Evolutionary conservation across 2,329 filamentous ascomycete genomes (phyloP).

Genomic region (Aspergillus sp.): DNA sequence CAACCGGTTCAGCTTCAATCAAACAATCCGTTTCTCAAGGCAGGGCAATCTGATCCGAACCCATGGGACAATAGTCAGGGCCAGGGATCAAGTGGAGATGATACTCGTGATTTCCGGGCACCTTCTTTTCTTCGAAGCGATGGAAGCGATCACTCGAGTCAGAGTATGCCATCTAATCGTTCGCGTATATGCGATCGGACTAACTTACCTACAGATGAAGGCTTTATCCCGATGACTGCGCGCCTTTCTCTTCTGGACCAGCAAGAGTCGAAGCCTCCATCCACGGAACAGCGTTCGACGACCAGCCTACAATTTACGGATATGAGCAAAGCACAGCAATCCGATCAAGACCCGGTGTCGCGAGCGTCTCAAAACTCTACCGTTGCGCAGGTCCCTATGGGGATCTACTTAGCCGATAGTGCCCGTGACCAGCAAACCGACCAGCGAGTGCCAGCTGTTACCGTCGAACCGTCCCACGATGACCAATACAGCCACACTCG

Average conservation of each 20-base stretch:
- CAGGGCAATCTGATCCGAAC: constrained; percentile 14
- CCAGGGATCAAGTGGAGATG: constrained; percentile 4
- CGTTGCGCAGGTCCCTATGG: constrained; percentile 1
- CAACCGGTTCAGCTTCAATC: constrained; percentile 24
- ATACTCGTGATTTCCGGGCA: constrained; percentile 8
- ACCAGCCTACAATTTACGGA: constrained; percentile 5
- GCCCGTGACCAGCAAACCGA: constrained; percentile 5
- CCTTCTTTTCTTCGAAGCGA: constrained; percentile 13
- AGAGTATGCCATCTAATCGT: constrained; percentile 17
- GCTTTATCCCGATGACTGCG: constrained; percentile 33
- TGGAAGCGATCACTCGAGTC: constrained; percentile 21
- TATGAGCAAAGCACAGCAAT: constrained; percentile 7
- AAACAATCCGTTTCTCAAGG: constrained; percentile 33
- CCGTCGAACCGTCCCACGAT: constrained; percentile 7
- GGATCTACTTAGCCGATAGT: constrained; percentile 1
- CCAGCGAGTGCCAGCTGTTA: constrained; percentile 8
- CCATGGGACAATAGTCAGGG: constrained; percentile 12
- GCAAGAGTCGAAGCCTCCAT: constrained; percentile 17
- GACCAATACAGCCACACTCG: constrained; percentile 1
- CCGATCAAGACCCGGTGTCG: constrained; percentile 8
- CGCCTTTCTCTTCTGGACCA: constrained; percentile 28
- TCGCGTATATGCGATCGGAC: constrained; percentile 4
- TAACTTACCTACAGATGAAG: constrained; percentile 19
- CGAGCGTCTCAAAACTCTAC: constrained; percentile 10
- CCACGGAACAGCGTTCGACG: constrained; percentile 15